phyloP scores from a whole-genome alignment of 2,329 filamentous ascomycete species.

The Exserohilum rostratum region DNA sequence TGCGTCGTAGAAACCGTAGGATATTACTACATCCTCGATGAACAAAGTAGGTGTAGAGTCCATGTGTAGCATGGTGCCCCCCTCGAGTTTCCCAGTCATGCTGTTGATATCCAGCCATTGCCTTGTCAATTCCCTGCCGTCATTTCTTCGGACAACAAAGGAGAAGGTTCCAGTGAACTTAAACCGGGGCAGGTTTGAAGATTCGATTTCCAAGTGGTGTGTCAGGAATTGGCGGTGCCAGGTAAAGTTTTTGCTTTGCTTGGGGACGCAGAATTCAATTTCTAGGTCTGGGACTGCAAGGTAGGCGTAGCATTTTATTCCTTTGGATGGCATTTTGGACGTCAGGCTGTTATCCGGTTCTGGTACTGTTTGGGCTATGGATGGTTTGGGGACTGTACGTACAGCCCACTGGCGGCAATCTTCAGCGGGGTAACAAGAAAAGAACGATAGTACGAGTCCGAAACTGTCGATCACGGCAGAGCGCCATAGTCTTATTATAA shows the following conservation, averaged over 20 bases:
- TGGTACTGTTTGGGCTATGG: neutral
- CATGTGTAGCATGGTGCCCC: constrained; percentile 48
- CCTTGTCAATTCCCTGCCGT: constrained; percentile 50
- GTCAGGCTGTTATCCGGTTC: neutral
- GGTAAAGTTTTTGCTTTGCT: constrained; percentile 35
- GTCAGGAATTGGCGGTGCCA: constrained; percentile 47
- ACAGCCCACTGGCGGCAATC: no score
- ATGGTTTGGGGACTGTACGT: no score
- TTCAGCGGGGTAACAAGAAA: neutral
- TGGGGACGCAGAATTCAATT: constrained; percentile 56
- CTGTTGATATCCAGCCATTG: constrained; percentile 57
- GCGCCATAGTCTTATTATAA: constrained; percentile 5
- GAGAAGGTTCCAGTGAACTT: constrained; percentile 55
- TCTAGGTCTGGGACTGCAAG: constrained; percentile 47
- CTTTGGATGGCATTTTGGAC: constrained; percentile 45
- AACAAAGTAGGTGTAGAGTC: constrained; percentile 39
- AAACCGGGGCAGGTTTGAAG: constrained; percentile 51
- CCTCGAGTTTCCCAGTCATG: constrained; percentile 52
- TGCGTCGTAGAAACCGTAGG: constrained; percentile 59
- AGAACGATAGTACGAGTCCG: neutral
- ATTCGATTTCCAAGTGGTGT: constrained; percentile 56
- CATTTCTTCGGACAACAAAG: constrained; percentile 47
- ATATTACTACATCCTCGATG: constrained; percentile 48
- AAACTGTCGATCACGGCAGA: neutral
- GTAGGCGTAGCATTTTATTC: constrained; percentile 42